Evolutionary conservation across 177 flowering plant genomes (phyloP).

Genomic region (Vitis hybrid): DNA sequence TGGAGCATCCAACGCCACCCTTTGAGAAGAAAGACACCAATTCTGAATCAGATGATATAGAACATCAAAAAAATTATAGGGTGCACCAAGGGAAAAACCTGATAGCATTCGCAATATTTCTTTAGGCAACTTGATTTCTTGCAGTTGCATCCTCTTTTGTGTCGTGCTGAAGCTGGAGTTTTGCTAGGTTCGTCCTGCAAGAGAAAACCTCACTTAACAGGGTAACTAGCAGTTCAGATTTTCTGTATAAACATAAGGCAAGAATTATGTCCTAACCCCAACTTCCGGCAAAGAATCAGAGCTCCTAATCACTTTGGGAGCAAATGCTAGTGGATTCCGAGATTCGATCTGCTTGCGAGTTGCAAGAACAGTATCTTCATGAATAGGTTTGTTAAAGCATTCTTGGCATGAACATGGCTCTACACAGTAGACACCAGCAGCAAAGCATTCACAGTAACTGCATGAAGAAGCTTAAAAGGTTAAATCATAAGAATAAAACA

Average conservation of each 20-base stretch:
- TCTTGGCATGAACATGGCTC: constrained; percentile 89
- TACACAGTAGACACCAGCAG: constrained; percentile 95
- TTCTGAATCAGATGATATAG: constrained; percentile 17
- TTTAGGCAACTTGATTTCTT: constrained; percentile 94
- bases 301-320: constrained; percentile 88
- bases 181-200: constrained; percentile 74
- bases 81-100: constrained; percentile 48
- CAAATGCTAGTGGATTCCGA: constrained; percentile 95
- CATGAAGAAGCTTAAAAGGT: constrained; percentile 9
- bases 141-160: constrained; percentile 99
- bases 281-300: constrained; percentile 56
- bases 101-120: constrained; percentile 99
- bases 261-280: constrained; percentile 46
- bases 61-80: constrained; percentile 7
- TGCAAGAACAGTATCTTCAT: constrained; percentile 86
- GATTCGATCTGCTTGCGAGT: constrained; percentile 93
- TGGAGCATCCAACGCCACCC: constrained; percentile 99
- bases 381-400: constrained; percentile 85
- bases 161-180: constrained; percentile 96
- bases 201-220: neutral
- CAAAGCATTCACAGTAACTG: constrained; percentile 99
- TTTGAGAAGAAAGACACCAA: constrained; percentile 25
- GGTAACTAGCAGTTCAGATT: constrained; percentile 6
- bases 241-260: neutral
- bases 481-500: neutral